phyloP scores from a whole-genome alignment of 129 eudicot genomes.

The Flaveria robusta region DNA sequence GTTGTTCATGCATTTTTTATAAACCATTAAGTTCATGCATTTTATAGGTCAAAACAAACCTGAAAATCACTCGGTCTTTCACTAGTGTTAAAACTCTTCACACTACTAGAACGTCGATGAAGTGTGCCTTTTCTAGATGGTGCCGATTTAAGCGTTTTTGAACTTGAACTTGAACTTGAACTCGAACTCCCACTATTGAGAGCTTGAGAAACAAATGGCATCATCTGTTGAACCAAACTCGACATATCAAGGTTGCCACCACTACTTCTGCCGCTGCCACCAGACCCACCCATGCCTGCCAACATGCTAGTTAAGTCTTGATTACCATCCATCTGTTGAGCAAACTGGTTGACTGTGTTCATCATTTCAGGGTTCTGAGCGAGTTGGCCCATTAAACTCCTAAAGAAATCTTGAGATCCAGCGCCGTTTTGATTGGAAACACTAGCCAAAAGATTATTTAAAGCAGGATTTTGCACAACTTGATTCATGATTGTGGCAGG shows the following conservation, averaged over 20 bases:
- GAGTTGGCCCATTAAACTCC: slow-evolving; percentile 67
- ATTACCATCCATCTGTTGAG: slow-evolving; percentile 74
- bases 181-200: slow-evolving; percentile 55
- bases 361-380: slow-evolving; percentile 89
- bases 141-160: slow-evolving; percentile 30
- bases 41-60: slow-evolving; percentile 50
- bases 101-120: slow-evolving; percentile 39
- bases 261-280: slow-evolving; percentile 15
- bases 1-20: not conserved
- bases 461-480: slow-evolving; percentile 68
- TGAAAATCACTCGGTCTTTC: slow-evolving; percentile 45
- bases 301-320: slow-evolving; percentile 67
- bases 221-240: slow-evolving; percentile 94
- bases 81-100: slow-evolving; percentile 38
- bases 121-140: slow-evolving; percentile 36
- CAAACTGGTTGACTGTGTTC: slow-evolving; percentile 79
- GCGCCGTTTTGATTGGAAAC: slow-evolving; percentile 76
- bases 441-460: slow-evolving; percentile 61
- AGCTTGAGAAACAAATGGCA: slow-evolving; percentile 95
- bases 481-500: slow-evolving; percentile 60
- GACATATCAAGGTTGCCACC: slow-evolving; percentile 73
- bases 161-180: slow-evolving; percentile 16
- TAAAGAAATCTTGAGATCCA: slow-evolving; percentile 66
- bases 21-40: not conserved
- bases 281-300: slow-evolving; percentile 42